Evolutionary conservation across 208 protist genomes (phyloP), one percentile per base, ranked within the genome.

Genomic region (Crithidia brevicula): DNA sequence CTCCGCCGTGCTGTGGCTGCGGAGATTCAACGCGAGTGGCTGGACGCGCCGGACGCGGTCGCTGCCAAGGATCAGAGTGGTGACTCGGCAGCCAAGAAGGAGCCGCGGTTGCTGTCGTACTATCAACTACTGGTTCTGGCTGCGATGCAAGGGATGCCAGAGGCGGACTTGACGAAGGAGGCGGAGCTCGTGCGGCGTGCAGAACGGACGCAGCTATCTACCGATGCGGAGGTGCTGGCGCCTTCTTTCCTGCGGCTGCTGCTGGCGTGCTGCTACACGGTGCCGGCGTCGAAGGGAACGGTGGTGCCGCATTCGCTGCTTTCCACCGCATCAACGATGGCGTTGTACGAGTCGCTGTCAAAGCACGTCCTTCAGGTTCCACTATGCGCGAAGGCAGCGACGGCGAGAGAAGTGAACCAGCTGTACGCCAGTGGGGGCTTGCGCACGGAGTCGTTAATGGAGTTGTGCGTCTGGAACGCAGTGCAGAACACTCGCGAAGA

Each of bases 71-170:
- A 50, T 25, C 31, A 75, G 40, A n/a, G n/a, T n/a, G n/a, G n/a
- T 11, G 34, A 40, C 34, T 6, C 34, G 34, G 34, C 34, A 40
- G 34, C 7, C 22, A 46, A 18, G 27, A 50, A 16, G 11, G 43
- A 49, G 11, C 23, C 47, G 15, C 36, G 11, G 11, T 25, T 82
- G 43, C 51, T 95, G 27, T 92, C 85, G 18, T 95, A 86, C 66
- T 86, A 79, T 58, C 77, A 95, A 58, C 77, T 95, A 8, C 60
- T 88, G 25, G 59, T 86, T 15, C 69, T 95, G 0, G 81, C 76
- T 11, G 71, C 77, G n/a, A 28, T 92, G 38, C 60, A 82, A 34
- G 89, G 89, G 36, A 95, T 95, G 86, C 89, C 85, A 11, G 63
- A 72, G 62, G 74, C 81, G 15, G 72, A 92, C 33, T 33, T 95